Percentiles rank a stretch among this genome's conserved stretches.
Conservation (phyloP, 2,329 filamentous ascomycete genomes). For the Orbilia blumenaviensis region DNA sequence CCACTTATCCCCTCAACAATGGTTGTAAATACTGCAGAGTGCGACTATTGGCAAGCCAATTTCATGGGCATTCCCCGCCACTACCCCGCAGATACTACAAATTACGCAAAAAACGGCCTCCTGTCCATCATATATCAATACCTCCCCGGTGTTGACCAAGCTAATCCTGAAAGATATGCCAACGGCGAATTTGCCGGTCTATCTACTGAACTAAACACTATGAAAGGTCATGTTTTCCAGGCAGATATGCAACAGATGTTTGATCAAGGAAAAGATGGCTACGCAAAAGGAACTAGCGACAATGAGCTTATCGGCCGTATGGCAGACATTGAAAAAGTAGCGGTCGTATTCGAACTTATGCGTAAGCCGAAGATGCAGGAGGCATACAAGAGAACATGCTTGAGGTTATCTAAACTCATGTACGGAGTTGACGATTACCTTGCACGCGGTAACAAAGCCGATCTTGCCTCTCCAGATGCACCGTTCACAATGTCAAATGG, state of each 20-base stretch:
- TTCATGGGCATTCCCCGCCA: not conserved
- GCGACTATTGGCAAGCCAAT: not conserved
- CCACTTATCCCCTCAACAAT: not conserved
- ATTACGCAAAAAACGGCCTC: not conserved
- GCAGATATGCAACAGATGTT: slow-evolving; percentile 7
- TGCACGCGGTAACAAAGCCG: slow-evolving; percentile 11
- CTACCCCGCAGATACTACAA: not conserved
- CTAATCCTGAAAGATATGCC: not conserved
- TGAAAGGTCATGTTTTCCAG: slow-evolving; percentile 1
- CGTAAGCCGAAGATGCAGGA: not conserved
- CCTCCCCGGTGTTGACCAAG: slow-evolving; percentile 13
- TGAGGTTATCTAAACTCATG: slow-evolving; percentile 2
- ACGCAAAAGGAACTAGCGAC: not conserved
- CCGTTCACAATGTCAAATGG: slow-evolving; percentile 7
- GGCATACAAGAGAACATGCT: slow-evolving; percentile 8
- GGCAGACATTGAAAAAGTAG: slow-evolving; percentile 8
- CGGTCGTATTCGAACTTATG: slow-evolving; percentile 18
- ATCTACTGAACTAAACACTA: not conserved
- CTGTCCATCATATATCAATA: slow-evolving; percentile 5
- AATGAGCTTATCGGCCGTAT: not conserved
- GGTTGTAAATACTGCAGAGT: not conserved
- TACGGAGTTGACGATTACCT: slow-evolving; percentile 25
- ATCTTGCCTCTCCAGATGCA: not conserved
- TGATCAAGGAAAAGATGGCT: slow-evolving; percentile 4
- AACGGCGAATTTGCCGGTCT: slow-evolving; percentile 6